Conservation (phyloP, 495 filamentous ascomycete species). For the Aspergillus nidulans region DNA sequence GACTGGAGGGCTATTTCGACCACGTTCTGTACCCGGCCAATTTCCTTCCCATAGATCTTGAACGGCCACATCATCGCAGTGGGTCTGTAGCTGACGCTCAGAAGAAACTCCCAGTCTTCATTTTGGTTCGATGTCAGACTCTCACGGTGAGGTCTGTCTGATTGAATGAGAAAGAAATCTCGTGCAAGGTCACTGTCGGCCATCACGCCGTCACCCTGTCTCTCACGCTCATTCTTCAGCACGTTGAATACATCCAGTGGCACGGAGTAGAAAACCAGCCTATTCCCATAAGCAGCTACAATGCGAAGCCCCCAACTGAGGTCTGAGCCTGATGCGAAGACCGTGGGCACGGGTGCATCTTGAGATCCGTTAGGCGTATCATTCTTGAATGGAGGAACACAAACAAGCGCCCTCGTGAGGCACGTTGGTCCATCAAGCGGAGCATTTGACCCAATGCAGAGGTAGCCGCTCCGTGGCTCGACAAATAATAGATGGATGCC, state of each 20-base stretch:
- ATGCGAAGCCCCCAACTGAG: constrained; percentile 58
- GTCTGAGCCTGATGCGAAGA: constrained; percentile 58
- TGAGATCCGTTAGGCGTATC: constrained; percentile 29
- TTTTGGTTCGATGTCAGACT: constrained; percentile 36
- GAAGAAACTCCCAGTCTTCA: constrained; percentile 38
- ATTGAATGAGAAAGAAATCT: constrained; percentile 33
- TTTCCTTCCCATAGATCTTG: constrained; percentile 42
- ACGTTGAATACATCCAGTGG: constrained; percentile 57
- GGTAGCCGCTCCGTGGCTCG: constrained; percentile 53
- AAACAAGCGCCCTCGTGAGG: constrained; percentile 40
- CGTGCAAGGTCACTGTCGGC: constrained; percentile 31
- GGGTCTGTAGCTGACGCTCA: constrained; percentile 31
- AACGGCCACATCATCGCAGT: constrained; percentile 40
- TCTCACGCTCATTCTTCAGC: constrained; percentile 34
- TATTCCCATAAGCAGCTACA: constrained; percentile 53
- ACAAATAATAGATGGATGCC: constrained; percentile 67
- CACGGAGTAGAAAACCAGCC: constrained; percentile 58
- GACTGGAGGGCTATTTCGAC: constrained; percentile 39
- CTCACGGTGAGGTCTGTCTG: constrained; percentile 25
- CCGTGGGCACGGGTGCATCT: constrained; percentile 40
- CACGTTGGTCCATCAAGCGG: constrained; percentile 53
- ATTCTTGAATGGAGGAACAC: constrained; percentile 30
- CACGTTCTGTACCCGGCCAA: constrained; percentile 30
- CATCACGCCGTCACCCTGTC: constrained; percentile 32
- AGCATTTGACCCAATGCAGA: constrained; percentile 66